Conservation (phyloP, 148 eudicot species). For the Nepenthes gracilis region DNA sequence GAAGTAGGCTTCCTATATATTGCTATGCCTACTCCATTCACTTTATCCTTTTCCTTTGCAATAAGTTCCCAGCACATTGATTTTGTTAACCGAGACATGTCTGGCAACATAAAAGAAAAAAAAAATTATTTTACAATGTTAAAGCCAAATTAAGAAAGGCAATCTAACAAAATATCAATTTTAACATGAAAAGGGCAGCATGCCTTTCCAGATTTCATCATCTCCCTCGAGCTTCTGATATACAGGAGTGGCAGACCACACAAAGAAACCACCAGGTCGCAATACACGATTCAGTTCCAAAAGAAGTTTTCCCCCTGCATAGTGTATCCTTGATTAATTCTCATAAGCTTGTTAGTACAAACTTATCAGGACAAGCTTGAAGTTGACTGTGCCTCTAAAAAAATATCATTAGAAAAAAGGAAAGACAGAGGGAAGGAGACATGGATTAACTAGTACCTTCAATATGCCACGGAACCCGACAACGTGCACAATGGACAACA, state of each 20-base stretch:
- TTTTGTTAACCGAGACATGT: conserved; percentile 67
- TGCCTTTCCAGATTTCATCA: conserved; percentile 44
- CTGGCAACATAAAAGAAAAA: conserved; percentile 28
- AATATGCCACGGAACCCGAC: conserved; percentile 40
- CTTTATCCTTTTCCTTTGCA: conserved; percentile 51
- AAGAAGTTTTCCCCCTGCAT: conserved; percentile 68
- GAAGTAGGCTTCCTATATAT: conserved; percentile 59
- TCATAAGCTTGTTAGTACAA: background rate
- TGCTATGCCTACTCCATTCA: conserved; percentile 71
- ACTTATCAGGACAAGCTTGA: background rate
- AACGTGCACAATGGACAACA: conserved; percentile 36
- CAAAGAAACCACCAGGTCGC: conserved; percentile 67
- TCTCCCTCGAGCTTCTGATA: conserved; percentile 45
- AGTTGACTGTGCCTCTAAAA: background rate
- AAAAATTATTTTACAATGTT: background rate
- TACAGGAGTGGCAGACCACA: conserved; percentile 89
- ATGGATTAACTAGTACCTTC: conserved; percentile 22
- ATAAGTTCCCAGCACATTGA: conserved; percentile 82
- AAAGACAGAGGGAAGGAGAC: background rate
- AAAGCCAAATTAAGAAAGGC: background rate
- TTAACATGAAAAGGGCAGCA: background rate
- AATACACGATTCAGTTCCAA: conserved; percentile 63
- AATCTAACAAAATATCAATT: background rate
- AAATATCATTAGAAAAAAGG: background rate
- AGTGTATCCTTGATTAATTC: background rate